Conservation (phyloP, 805 yeast species). For the Metschnikowia cerradonensis region DNA sequence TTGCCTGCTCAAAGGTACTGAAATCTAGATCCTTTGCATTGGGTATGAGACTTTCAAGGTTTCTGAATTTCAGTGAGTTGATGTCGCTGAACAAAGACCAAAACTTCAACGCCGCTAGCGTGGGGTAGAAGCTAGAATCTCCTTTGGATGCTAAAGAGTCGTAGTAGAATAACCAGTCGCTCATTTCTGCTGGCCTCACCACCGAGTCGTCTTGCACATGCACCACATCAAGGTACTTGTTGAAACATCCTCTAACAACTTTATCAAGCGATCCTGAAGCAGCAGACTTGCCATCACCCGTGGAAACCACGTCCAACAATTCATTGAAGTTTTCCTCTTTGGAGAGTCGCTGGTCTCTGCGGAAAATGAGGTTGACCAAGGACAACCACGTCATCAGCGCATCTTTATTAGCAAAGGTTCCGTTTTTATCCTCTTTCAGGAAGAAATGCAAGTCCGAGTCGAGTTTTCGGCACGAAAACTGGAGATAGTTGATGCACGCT, state of each 20-base stretch:
- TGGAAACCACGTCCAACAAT: slow-evolving; percentile 44
- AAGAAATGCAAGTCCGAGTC: slow-evolving; percentile 10
- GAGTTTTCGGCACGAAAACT: slow-evolving; percentile 45
- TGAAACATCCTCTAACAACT: slow-evolving; percentile 69
- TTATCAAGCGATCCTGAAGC: slow-evolving; percentile 53
- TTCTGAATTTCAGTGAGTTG: slow-evolving; percentile 25
- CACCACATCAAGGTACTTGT: slow-evolving; percentile 55
- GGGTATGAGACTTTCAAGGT: slow-evolving; percentile 24
- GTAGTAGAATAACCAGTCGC: slow-evolving; percentile 75
- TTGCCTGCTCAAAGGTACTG: slow-evolving; percentile 35
- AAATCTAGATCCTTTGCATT: slow-evolving; percentile 34
- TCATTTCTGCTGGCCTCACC: slow-evolving; percentile 52
- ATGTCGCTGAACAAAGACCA: slow-evolving; percentile 63
- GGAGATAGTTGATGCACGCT: slow-evolving; percentile 78
- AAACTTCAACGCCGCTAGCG: slow-evolving; percentile 56
- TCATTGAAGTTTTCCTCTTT: slow-evolving; percentile 46
- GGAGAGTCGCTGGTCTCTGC: slow-evolving; percentile 42
- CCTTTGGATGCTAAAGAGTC: slow-evolving; percentile 47
- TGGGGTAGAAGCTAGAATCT: slow-evolving; percentile 46
- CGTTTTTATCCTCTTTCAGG: background rate
- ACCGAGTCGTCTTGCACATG: slow-evolving; percentile 61
- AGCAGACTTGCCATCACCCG: slow-evolving; percentile 34
- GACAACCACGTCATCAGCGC: slow-evolving; percentile 61
- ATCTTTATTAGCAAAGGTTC: slow-evolving; percentile 46
- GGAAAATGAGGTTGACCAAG: slow-evolving; percentile 59